A percentile compares a stretch with the other conserved stretches of the same genome.
Conservation (phyloP, 805 yeast species). For the Metschnikowia matae region DNA sequence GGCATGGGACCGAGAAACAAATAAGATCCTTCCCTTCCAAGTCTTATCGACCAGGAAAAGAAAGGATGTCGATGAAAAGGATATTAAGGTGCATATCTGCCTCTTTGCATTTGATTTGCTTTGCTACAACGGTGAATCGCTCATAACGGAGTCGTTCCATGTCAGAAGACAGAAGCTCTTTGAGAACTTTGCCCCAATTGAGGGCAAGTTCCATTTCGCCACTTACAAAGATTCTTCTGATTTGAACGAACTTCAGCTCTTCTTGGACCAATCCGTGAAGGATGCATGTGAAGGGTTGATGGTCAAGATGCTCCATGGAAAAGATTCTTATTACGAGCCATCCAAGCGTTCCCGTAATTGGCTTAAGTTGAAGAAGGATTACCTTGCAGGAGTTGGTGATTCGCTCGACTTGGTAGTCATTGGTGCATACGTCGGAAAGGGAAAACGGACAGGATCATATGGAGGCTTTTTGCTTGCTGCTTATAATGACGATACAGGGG, state of each 20-base stretch:
- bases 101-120: slow-evolving; percentile 87
- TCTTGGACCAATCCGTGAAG: slow-evolving; percentile 83
- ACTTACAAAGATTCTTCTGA: slow-evolving; percentile 66
- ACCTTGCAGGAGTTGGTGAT: slow-evolving; percentile 92
- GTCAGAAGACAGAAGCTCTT: slow-evolving; percentile 65
- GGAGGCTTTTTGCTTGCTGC: slow-evolving; percentile 93
- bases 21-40: slow-evolving; percentile 91
- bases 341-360: slow-evolving; percentile 92
- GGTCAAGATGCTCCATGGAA: slow-evolving; percentile 85
- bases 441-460: slow-evolving; percentile 90
- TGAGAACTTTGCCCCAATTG: slow-evolving; percentile 53
- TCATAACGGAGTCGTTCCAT: slow-evolving; percentile 60
- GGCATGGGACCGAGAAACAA: slow-evolving; percentile 81
- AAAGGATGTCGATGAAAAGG: slow-evolving; percentile 83
- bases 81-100: slow-evolving; percentile 87
- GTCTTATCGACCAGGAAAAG: slow-evolving; percentile 89
- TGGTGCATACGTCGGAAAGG: slow-evolving; percentile 91
- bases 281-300: slow-evolving; percentile 93
- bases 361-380: slow-evolving; percentile 93
- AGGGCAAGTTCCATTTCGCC: slow-evolving; percentile 82
- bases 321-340: slow-evolving; percentile 85
- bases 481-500: slow-evolving; percentile 87
- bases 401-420: slow-evolving; percentile 88
- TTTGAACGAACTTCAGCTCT: slow-evolving; percentile 70
- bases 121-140: slow-evolving; percentile 66